phyloP scores from a whole-genome alignment of 2,329 filamentous ascomycete species.

The Saccharata proteae region DNA sequence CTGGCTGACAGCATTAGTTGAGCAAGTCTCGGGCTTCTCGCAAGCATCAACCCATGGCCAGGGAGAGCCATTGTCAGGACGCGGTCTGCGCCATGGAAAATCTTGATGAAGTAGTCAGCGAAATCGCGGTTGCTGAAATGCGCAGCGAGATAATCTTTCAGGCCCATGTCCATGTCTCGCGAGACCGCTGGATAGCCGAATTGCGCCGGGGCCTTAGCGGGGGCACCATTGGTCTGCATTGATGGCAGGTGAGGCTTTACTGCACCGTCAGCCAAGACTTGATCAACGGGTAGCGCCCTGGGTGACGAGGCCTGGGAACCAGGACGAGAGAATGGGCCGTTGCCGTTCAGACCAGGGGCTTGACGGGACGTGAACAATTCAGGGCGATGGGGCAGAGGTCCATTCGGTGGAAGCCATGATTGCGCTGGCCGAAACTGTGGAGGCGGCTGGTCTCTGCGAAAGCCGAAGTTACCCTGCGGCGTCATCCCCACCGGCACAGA shows the following conservation, averaged over 20 bases:
- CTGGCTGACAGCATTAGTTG: slow-evolving; percentile 14
- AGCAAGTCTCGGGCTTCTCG: slow-evolving; percentile 22
- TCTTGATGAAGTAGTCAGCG: slow-evolving; percentile 24
- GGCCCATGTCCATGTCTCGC: not conserved
- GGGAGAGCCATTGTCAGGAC: slow-evolving; percentile 19
- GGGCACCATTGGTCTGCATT: slow-evolving; percentile 7
- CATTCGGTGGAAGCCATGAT: slow-evolving; percentile 8
- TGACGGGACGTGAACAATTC: slow-evolving; percentile 13
- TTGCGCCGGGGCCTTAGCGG: slow-evolving; percentile 1
- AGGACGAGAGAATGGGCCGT: slow-evolving; percentile 12
- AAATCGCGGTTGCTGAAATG: slow-evolving; percentile 24
- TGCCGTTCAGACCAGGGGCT: slow-evolving; percentile 16
- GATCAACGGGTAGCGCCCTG: slow-evolving; percentile 6
- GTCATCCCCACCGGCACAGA: slow-evolving; percentile 18
- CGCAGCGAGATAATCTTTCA: slow-evolving; percentile 17
- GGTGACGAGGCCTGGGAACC: slow-evolving; percentile 23
- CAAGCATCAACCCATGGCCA: slow-evolving; percentile 23
- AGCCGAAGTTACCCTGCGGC: slow-evolving; percentile 16
- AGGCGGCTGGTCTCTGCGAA: slow-evolving; percentile 15
- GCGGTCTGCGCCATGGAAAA: slow-evolving; percentile 16
- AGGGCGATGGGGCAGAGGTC: slow-evolving; percentile 13
- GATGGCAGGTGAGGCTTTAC: slow-evolving; percentile 2
- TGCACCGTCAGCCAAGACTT: not conserved
- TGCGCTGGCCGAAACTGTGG: slow-evolving; percentile 5
- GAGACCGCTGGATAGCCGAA: slow-evolving; percentile 1